These are phyloP conservation scores for Penicillium sp. DNA, from an alignment of 2,329 filamentous ascomycete species.

Conservation along the genomic window DNA sequence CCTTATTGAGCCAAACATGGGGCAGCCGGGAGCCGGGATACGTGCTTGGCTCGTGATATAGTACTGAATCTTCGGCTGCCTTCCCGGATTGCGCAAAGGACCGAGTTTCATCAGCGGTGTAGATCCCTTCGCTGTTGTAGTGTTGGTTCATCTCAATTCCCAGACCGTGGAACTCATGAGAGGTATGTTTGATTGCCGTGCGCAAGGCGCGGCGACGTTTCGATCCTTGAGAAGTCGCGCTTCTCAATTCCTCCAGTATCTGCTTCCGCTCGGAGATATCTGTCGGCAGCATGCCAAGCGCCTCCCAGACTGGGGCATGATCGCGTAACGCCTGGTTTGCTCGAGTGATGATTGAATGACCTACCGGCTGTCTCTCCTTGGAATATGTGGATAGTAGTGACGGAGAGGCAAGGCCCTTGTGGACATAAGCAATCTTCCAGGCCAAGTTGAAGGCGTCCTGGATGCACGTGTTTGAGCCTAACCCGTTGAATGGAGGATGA, in stretches of 20 bases:
- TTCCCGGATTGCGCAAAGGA: conserved; percentile 15
- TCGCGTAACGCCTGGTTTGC: conserved; percentile 57
- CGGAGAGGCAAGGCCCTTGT: conserved; percentile 31
- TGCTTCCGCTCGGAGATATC: neutral
- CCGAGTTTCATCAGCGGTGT: conserved; percentile 43
- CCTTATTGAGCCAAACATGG: conserved; percentile 59
- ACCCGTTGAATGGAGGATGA: conserved; percentile 56
- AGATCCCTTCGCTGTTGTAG: conserved; percentile 49
- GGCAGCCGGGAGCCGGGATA: conserved; percentile 59
- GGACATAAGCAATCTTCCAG: conserved; percentile 54
- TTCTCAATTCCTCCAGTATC: conserved; percentile 37
- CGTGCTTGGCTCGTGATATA: conserved; percentile 49
- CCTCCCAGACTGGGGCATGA: conserved; percentile 47
- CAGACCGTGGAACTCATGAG: conserved; percentile 53
- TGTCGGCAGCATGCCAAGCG: conserved; percentile 47
- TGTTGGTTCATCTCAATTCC: conserved; percentile 59
- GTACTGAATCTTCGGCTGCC: conserved; percentile 41
- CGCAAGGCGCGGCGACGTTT: conserved; percentile 41
- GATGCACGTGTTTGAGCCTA: conserved; percentile 58
- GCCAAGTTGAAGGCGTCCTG: conserved; percentile 56
- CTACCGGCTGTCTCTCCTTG: conserved; percentile 51
- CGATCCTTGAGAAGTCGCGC: conserved; percentile 41
- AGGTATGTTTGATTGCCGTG: conserved; percentile 43
- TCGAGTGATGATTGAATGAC: conserved; percentile 48
- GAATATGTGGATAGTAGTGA: conserved; percentile 46